Evolutionary conservation across 2,329 filamentous ascomycete genomes (phyloP).

Genomic region (Orbilia quercus): DNA sequence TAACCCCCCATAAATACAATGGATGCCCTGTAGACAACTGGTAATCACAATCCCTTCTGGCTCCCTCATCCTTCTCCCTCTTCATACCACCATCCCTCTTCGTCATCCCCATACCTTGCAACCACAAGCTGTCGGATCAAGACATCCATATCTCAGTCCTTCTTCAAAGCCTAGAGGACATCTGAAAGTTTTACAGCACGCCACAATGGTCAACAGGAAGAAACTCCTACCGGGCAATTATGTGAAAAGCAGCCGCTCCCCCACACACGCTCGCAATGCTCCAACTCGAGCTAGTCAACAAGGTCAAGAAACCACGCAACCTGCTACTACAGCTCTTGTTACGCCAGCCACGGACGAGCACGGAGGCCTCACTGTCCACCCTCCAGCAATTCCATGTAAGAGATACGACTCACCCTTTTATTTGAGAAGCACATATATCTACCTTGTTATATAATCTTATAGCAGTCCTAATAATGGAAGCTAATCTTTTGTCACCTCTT

Average conservation of each 20-base stretch:
- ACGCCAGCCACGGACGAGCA: background rate
- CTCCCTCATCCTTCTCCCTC: too few species aligned
- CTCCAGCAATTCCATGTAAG: background rate
- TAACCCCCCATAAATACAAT: slow-evolving; percentile 12
- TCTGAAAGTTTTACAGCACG: too few species aligned
- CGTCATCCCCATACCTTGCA: too few species aligned
- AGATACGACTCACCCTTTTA: background rate
- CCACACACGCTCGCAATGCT: background rate
- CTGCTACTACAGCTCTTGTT: background rate
- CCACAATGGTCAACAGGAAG: background rate
- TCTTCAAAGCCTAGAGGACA: too few species aligned
- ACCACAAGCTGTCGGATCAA: background rate
- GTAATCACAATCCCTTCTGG: too few species aligned
- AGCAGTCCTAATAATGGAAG: too few species aligned
- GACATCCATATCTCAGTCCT: too few species aligned
- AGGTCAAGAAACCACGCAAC: background rate
- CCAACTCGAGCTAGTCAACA: background rate
- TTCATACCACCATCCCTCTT: too few species aligned
- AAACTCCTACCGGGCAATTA: background rate
- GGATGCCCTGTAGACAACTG: background rate
- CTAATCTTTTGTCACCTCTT: background rate
- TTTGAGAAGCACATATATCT: background rate
- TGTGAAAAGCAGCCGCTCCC: background rate
- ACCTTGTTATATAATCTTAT: background rate
- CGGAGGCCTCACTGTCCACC: slow-evolving; percentile 9